Base-by-base conservation (phyloP, 2,329 filamentous ascomycete genomes). In the Aureobasidium melanogenum region DNA sequence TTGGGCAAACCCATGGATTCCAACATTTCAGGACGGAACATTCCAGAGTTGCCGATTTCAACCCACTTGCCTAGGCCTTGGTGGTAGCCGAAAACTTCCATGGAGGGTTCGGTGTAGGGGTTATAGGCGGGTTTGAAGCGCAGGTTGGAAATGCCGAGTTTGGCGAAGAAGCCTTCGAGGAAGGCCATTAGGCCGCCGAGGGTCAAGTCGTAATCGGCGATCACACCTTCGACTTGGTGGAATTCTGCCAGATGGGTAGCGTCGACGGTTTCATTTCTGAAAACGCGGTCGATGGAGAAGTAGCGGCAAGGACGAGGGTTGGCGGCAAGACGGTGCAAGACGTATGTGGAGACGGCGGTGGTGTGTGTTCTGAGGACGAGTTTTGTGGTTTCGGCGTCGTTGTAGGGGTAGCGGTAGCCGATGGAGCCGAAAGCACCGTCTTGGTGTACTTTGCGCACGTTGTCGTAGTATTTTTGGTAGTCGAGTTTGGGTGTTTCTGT, bases 61-160 rank as follows among this genome's bases (percentile, higher is more conserved):
- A 97, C 90, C 78, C 95, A 88, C 80, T 96, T 96, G 69, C 84
- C 84, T 54, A 97, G 79, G 3, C 91, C 93, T 70, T 88, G 84
- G 80, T 97, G 94, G 80, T 88, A 97, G 66, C 89, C 91, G 78
- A 97, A 99, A 67, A 99, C 96, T 77, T 99, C 94, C 91, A 99
- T 95, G 72, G 88, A 88, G 32, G 94, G 92, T 77, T 99, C 94
- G 30, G 91, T 96, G 80, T 95, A 92, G 0, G 89, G 90, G 77
- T 96, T 96, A 79, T 95, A 96, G 0, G 94, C 94, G 19, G 94
- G 94, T 81, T 99, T 99, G 85, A 96, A 99, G 71, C 89, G 88
- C 66, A 99, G 83, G 69, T 84, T 80, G 65, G 84, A 80, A 67
- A 99, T 91, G 67, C 94, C 93, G 88, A 97, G 96, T 81, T 96